phyloP scores from a whole-genome alignment of 768 basidiomycete genomes.

The Leccinum uliginosum region DNA sequence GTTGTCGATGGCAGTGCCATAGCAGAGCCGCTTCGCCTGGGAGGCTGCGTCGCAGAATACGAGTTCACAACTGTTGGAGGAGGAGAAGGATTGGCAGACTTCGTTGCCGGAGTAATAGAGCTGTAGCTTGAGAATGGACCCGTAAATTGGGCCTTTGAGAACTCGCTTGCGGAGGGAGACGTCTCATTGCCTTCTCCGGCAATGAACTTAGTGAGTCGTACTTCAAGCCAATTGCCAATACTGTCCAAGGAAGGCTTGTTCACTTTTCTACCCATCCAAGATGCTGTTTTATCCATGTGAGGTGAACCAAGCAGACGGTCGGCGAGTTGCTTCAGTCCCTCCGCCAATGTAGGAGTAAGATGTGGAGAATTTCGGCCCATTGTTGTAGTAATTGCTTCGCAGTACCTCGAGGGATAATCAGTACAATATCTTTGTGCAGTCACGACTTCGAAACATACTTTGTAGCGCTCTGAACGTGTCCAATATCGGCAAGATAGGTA shows the following conservation, averaged over 20 bases:
- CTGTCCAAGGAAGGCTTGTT: conserved; percentile 89
- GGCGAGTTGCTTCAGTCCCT: conserved; percentile 72
- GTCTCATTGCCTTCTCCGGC: conserved; percentile 77
- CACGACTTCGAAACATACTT: conserved; percentile 42
- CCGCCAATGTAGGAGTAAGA: conserved; percentile 59
- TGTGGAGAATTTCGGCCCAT: conserved; percentile 62
- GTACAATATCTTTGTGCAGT: background rate
- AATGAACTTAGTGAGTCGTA: conserved; percentile 89
- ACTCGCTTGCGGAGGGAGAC: conserved; percentile 33
- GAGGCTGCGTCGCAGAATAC: conserved; percentile 36
- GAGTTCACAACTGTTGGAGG: conserved; percentile 50
- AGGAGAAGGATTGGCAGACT: conserved; percentile 75
- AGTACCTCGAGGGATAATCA: conserved; percentile 65
- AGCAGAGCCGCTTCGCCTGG: conserved; percentile 65
- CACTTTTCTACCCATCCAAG: conserved; percentile 86
- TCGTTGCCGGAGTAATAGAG: conserved; percentile 78
- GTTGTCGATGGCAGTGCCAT: conserved; percentile 51
- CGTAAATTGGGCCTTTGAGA: conserved; percentile 37
- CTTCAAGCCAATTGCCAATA: conserved; percentile 89
- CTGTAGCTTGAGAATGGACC: conserved; percentile 95
- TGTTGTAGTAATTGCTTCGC: conserved; percentile 78
- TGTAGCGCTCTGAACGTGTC: conserved; percentile 71
- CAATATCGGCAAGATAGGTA: conserved; percentile 70
- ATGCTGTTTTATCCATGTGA: conserved; percentile 69
- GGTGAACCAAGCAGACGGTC: conserved; percentile 75